Conservation (phyloP, 805 yeast genomes). For the Yamadazyma phyllophila region DNA sequence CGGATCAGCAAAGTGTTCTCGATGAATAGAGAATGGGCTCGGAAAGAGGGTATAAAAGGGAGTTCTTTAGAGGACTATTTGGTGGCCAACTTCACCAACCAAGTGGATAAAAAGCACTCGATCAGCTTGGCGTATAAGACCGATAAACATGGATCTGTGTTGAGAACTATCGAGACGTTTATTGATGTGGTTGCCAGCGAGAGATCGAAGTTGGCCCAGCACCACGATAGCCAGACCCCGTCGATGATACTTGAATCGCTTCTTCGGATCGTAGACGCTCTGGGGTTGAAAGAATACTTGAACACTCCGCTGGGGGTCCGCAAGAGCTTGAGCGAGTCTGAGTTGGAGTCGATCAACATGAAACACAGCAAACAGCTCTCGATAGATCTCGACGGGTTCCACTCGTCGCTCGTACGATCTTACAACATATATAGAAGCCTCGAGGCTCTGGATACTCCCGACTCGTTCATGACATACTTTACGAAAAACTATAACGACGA, state of each 20-base stretch:
- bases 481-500: conserved; percentile 41
- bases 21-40: conserved; percentile 14
- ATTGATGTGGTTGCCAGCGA: conserved; percentile 17
- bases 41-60: conserved; percentile 4
- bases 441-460: conserved; percentile 5
- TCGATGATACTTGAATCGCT: conserved; percentile 32
- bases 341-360: not conserved
- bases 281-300: conserved; percentile 32
- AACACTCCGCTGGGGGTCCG: conserved; percentile 13
- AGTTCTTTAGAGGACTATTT: conserved; percentile 23
- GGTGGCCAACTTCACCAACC: conserved; percentile 20
- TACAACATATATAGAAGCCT: conserved; percentile 12
- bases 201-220: conserved; percentile 14
- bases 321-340: not conserved
- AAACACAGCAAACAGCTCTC: conserved; percentile 12
- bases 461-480: conserved; percentile 39
- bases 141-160: not conserved
- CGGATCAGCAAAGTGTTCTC: conserved; percentile 30
- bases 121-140: conserved; percentile 7
- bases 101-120: conserved; percentile 13
- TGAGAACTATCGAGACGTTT: conserved; percentile 4
- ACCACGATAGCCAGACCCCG: conserved; percentile 30
- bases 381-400: conserved; percentile 19
- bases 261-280: conserved; percentile 26
- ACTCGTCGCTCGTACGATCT: conserved; percentile 18